A percentile compares a stretch with the other conserved stretches of the same genome.
These are phyloP conservation scores for Fusarium albosuccineum DNA, from an alignment of 2,329 filamentous ascomycete species.

Conservation along the genomic window DNA sequence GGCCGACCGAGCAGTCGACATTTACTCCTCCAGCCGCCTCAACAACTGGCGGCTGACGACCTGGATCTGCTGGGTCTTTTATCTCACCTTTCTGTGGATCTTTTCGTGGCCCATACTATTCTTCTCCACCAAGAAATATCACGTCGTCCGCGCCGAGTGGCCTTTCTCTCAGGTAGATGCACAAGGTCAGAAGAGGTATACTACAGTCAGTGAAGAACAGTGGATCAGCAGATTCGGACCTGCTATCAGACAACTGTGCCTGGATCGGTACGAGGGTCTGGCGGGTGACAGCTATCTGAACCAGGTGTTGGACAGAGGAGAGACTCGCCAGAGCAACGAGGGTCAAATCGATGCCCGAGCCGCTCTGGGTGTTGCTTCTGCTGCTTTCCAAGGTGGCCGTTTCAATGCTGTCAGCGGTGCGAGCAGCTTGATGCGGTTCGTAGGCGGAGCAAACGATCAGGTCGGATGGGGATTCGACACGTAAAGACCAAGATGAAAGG, in stretches of 20 bases:
- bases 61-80: slow-evolving; percentile 42
- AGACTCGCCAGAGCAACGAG: not conserved
- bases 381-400: slow-evolving; percentile 33
- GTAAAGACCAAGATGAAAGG: not conserved
- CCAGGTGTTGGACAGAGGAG: slow-evolving; percentile 29
- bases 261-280: slow-evolving; percentile 39
- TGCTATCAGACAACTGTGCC: slow-evolving; percentile 33
- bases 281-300: slow-evolving; percentile 34
- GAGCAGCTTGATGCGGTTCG: slow-evolving; percentile 32
- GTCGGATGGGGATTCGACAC: slow-evolving; percentile 42
- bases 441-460: slow-evolving; percentile 26
- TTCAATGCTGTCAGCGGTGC: slow-evolving; percentile 22
- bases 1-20: slow-evolving; percentile 39
- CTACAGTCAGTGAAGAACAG: slow-evolving; percentile 35
- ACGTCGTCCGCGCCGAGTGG: slow-evolving; percentile 34
- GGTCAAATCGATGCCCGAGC: slow-evolving; percentile 18
- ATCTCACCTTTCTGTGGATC: slow-evolving; percentile 41
- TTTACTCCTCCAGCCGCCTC: slow-evolving; percentile 34
- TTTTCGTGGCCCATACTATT: slow-evolving; percentile 40
- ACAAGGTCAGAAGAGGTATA: slow-evolving; percentile 26
- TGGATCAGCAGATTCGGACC: slow-evolving; percentile 31
- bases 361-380: slow-evolving; percentile 26
- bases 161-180: slow-evolving; percentile 24
- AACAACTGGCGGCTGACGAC: slow-evolving; percentile 35
- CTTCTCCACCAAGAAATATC: slow-evolving; percentile 36